Evolutionary conservation across 345 rosid genomes (phyloP), one percentile per base, ranked within the genome.

Genomic region (Rubroshorea leprosula): DNA sequence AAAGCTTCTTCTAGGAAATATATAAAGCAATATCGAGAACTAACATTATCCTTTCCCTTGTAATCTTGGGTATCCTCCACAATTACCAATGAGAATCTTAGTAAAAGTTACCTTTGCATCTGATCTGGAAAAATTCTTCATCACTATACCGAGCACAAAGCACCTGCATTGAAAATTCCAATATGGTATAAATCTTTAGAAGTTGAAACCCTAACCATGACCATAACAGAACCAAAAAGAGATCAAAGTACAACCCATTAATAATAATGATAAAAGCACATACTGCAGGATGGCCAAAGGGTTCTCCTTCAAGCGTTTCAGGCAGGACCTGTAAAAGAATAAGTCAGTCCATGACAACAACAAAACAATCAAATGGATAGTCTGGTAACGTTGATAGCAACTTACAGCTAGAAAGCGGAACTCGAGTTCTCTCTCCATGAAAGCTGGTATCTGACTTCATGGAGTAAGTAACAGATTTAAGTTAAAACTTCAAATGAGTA

Each of bases 391-490:
- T n/a, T n/a, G n/a, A n/a, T n/a, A n/a, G n/a, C n/a, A n/a, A n/a
- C n/a, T n/a, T n/a, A n/a, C n/a, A n/a, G n/a, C n/a, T n/a, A n/a
- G n/a, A n/a, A n/a, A n/a, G n/a, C n/a, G n/a, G n/a, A n/a, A n/a
- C n/a, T n/a, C n/a, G n/a, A n/a, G 87, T 72, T 91, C 98, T 63
- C 98, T 78, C 52, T 57, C 78, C 13, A 92, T 79, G 68, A 92
- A 89, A 53, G 89, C 96, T 5, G 98, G 91, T 78, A 92, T 74
- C 96, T 87, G 35, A 75, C 48, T 64, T 58, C 44, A 58, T 1
- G 27, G 13, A 57, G 43, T 43, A n/a, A n/a, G n/a, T n/a, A 61
- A 54, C 41, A 54, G n/a, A 49, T n/a, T 52, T 29, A 19, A 20
- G 27, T 25, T 31, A 12, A 23, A 54, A 21, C 17, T 23, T 61